Conservation (phyloP, 179 eudicot species). For the Drosera spatulata region DNA sequence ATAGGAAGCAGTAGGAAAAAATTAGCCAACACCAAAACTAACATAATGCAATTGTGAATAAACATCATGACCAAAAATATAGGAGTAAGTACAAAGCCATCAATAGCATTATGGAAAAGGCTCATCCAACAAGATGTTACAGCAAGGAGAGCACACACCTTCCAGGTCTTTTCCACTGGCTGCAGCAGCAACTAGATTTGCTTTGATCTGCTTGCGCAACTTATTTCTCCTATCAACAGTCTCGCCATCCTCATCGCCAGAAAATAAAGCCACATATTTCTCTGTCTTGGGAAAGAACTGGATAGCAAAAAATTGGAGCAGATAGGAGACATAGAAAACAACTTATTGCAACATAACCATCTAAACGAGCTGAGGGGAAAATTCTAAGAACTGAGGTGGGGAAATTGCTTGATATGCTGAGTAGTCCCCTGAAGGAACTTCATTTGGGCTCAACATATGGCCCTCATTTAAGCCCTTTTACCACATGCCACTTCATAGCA, state of each 20-base stretch:
- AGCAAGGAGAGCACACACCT: constrained; percentile 31
- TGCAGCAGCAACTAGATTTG: constrained; percentile 71
- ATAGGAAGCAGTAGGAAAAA: background rate
- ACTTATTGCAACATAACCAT: background rate
- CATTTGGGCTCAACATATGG: too few relatives aligned
- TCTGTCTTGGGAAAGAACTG: constrained; percentile 98
- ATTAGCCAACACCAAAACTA: background rate
- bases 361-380: background rate
- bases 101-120: too few relatives aligned
- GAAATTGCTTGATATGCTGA: too few relatives aligned
- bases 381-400: background rate
- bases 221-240: constrained; percentile 58
- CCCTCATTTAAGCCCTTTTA: too few relatives aligned
- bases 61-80: background rate
- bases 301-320: constrained; percentile 13
- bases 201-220: constrained; percentile 73
- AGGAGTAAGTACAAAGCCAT: too few relatives aligned
- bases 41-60: background rate
- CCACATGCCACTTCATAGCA: too few relatives aligned
- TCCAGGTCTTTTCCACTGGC: constrained; percentile 96
- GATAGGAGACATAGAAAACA: constrained; percentile 1
- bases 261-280: constrained; percentile 75
- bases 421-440: too few relatives aligned
- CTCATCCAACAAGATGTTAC: too few relatives aligned
- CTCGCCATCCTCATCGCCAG: constrained; percentile 66